phyloP scores from a whole-genome alignment of 768 basidiomycete genomes.

The Fistulinella prunicolor region DNA sequence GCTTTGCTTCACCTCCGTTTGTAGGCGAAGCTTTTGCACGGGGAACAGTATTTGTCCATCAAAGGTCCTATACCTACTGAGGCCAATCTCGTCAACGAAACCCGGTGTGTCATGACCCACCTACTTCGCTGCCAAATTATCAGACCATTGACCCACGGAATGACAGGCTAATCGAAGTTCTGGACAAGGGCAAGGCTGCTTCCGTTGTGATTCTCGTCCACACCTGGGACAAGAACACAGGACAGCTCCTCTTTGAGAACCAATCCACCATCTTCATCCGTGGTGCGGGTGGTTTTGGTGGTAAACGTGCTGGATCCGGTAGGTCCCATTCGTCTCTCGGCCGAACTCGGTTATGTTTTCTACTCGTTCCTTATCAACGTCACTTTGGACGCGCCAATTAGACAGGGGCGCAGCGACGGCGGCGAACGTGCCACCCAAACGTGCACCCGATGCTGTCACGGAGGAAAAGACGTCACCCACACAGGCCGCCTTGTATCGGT shows the following conservation, averaged over 20 bases:
- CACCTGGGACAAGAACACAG: conserved; percentile 76
- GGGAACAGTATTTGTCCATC: conserved; percentile 92
- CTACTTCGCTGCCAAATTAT: background rate
- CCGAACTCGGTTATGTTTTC: background rate
- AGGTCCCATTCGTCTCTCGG: conserved; percentile 18
- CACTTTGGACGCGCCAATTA: conserved; percentile 26
- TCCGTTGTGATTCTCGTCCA: conserved; percentile 77
- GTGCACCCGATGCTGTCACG: conserved; percentile 77
- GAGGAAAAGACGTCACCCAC: conserved; percentile 82
- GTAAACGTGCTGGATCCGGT: conserved; percentile 83
- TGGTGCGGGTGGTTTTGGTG: conserved; percentile 94
- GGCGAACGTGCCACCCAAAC: conserved; percentile 73
- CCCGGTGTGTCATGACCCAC: conserved; percentile 46
- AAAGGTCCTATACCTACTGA: conserved; percentile 83
- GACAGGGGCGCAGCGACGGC: conserved; percentile 91
- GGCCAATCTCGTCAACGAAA: conserved; percentile 73
- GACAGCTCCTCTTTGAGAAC: conserved; percentile 85
- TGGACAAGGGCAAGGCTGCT: conserved; percentile 93
- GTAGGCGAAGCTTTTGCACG: conserved; percentile 94
- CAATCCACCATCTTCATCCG: conserved; percentile 90
- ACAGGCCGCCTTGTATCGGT: conserved; percentile 94
- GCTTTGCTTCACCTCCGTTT: background rate
- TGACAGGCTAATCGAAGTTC: conserved; percentile 67
- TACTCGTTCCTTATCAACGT: background rate
- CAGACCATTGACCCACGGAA: conserved; percentile 6